phyloP scores from a whole-genome alignment of 495 filamentous ascomycete genomes.

The Xylaria bambusicola region DNA sequence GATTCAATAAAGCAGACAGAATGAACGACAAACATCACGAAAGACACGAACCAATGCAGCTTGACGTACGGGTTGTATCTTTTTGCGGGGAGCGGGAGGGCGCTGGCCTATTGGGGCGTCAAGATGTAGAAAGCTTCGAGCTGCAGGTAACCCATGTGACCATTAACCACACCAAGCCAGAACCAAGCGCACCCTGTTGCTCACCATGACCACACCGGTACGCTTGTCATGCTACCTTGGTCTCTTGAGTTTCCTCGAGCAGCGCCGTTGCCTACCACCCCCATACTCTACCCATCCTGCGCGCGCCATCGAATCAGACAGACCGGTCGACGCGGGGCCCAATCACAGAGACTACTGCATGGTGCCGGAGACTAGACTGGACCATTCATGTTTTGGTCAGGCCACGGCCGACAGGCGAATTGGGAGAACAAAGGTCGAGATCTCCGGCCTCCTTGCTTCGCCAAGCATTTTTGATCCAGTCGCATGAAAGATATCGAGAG shows the following conservation, averaged over 20 bases:
- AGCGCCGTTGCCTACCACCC: no score
- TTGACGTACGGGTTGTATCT: conserved; percentile 13
- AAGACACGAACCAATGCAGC: conserved; percentile 12
- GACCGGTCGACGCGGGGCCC: conserved; percentile 20
- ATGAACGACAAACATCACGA: background rate
- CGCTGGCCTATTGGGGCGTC: background rate
- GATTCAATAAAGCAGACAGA: no score
- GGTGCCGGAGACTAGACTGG: conserved; percentile 17
- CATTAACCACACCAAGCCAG: no score
- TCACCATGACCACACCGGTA: conserved; percentile 34
- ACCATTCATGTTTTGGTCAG: conserved; percentile 16
- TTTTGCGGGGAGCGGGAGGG: conserved; percentile 12
- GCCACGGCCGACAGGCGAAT: conserved; percentile 12
- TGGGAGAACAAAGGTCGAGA: conserved; percentile 1
- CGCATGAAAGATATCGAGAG: conserved; percentile 11
- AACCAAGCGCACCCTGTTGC: conserved; percentile 22
- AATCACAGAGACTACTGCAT: conserved; percentile 14
- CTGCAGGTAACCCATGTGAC: conserved; percentile 36
- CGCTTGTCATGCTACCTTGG: conserved; percentile 13
- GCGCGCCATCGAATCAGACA: conserved; percentile 17
- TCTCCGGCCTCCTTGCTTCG: background rate
- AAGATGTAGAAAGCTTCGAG: conserved; percentile 11
- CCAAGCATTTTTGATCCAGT: conserved; percentile 10
- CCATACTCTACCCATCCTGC: background rate
- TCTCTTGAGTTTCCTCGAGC: conserved; percentile 6